These are phyloP conservation scores for Endogone sp. DNA, from an alignment of 192 early-diverging fungal genomes.

Conservation along the genomic window DNA sequence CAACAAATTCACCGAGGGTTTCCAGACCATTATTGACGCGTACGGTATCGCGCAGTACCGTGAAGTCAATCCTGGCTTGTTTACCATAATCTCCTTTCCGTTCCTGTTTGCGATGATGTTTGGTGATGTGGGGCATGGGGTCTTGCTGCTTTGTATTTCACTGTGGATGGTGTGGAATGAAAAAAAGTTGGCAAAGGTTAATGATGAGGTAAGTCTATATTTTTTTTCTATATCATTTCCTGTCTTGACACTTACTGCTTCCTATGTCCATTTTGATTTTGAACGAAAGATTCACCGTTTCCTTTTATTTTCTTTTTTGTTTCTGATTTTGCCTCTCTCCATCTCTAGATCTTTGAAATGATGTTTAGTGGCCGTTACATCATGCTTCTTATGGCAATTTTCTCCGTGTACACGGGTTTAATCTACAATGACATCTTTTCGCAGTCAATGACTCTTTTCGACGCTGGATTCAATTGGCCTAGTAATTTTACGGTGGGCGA, in stretches of 20 bases:
- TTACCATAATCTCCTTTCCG: constrained; percentile 97
- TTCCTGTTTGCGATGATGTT: constrained; percentile 99
- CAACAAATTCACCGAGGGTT: constrained; percentile 96
- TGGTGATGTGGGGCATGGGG: constrained; percentile 97
- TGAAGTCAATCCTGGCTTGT: constrained; percentile 98
- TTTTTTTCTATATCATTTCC: constrained; percentile 14
- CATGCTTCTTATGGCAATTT: constrained; percentile 94
- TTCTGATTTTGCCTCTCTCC: not conserved
- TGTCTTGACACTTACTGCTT: not conserved
- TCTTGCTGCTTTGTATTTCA: constrained; percentile 77
- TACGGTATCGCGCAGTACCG: constrained; percentile 95
- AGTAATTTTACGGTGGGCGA: constrained; percentile 52
- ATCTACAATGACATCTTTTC: constrained; percentile 99
- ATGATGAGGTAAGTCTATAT: constrained; percentile 63
- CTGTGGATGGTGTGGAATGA: constrained; percentile 78
- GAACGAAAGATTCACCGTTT: not conserved
- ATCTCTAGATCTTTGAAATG: constrained; percentile 70
- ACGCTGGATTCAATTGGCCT: constrained; percentile 77
- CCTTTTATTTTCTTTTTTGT: not conserved
- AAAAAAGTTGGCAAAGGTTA: constrained; percentile 67
- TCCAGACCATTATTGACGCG: constrained; percentile 96
- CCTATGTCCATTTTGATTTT: not conserved
- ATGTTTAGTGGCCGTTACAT: constrained; percentile 97
- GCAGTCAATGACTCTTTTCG: constrained; percentile 64
- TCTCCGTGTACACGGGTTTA: constrained; percentile 95